Percentiles rank a stretch among this genome's conserved stretches.
Evolutionary conservation across 495 filamentous ascomycete genomes (phyloP).

Genomic region (Ramalina intermedia): DNA sequence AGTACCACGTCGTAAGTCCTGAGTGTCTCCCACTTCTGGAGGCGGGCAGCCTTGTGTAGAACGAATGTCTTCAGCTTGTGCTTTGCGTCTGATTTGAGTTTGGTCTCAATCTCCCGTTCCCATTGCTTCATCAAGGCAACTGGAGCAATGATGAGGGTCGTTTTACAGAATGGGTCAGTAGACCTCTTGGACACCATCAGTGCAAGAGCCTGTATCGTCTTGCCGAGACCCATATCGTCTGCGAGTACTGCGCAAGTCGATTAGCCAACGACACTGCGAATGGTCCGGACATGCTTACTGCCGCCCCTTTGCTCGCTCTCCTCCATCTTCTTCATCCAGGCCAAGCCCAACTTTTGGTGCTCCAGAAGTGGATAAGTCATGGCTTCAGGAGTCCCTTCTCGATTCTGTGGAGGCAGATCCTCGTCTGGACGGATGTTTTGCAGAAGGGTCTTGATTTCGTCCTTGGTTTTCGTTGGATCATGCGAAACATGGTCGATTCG

Average conservation of each 20-base stretch:
- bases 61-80: constrained; percentile 52
- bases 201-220: constrained; percentile 80
- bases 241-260: constrained; percentile 31
- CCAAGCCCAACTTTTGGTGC: constrained; percentile 71
- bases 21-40: constrained; percentile 43
- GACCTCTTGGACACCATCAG: constrained; percentile 65
- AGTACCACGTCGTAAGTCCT: constrained; percentile 68
- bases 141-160: constrained; percentile 77
- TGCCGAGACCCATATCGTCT: constrained; percentile 92
- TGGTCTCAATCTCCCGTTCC: constrained; percentile 67
- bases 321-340: constrained; percentile 76
- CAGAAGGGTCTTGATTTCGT: constrained; percentile 54
- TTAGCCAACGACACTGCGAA: not conserved
- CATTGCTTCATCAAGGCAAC: constrained; percentile 82
- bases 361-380: constrained; percentile 59
- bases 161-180: constrained; percentile 47
- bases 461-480: constrained; percentile 42
- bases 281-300: constrained; percentile 15
- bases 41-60: constrained; percentile 46
- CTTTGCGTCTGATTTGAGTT: constrained; percentile 39
- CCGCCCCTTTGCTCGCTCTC: constrained; percentile 64
- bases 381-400: constrained; percentile 58
- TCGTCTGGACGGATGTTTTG: constrained; percentile 63
- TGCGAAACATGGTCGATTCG: constrained; percentile 21
- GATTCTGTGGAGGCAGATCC: constrained; percentile 47